Base-by-base conservation (phyloP, 148 eudicot genomes). In the Salicornia ramosissima region DNA sequence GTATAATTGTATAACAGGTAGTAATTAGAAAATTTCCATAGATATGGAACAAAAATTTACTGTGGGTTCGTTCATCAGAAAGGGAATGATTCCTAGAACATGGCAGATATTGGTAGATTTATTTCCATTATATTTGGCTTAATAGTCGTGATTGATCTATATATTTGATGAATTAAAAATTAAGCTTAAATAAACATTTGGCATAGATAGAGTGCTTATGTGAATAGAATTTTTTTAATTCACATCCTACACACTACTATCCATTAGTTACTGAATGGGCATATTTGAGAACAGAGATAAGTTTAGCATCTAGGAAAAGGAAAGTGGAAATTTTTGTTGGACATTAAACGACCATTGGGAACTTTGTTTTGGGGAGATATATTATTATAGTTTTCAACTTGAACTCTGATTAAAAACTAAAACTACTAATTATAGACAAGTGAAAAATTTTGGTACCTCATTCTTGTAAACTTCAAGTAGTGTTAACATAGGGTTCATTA, bases 391-490 rank as follows among this genome's bases (percentile, higher is more conserved):
- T 25, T 36, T 36, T 24, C 30, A 40, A 14, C 10, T 19, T 22
- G 8, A 65, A 69, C 46, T 26, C 42, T 4, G 34, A 43, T 28
- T 43, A 52, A 16, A 15, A 51, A 6, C 34, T 39, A 39, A 68
- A 25, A 10, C 12, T 19, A 40, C 22, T 59, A 74, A n/a, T 24
- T 24, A 13, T 22, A 5, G 34, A 73, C 70, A 42, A 45, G 52
- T 33, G 61, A 59, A 49, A 12, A 75, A 57, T 18, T 19, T 19
- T 58, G 61, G 46, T 87, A 94, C 97, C 98, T 90, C 98, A 65
- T 94, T 79, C 74, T 83, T 90, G 78, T 94, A 94, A 47, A 83
- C 87, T 79, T 86, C 96, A 74, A 94, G 90, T 25, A 94, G 83
- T 70, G 78, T 79, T 71, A 90, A 72, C 45, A 90, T 66, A 68